Base-by-base conservation (phyloP, 2,329 filamentous ascomycete genomes). In the Myriosclerotinia curreyana region DNA sequence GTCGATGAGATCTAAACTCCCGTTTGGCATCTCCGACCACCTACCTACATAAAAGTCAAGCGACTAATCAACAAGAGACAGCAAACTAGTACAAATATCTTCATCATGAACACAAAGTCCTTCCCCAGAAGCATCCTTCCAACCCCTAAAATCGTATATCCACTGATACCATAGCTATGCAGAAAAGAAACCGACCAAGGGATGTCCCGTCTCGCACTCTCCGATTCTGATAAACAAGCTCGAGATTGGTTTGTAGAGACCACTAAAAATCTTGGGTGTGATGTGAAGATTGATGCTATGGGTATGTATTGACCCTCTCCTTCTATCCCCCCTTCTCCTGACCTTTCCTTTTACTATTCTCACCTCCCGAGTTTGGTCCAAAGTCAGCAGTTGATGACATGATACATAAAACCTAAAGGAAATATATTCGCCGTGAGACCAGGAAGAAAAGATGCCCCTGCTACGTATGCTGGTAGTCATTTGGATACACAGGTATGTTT, bases 391-490 rank as follows among this genome's bases (percentile, higher is more conserved):
- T 14, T 36, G 25, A 58, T 48, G 11, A 36, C 3, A 15, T 31
- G 12, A 1, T 25, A 36, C 2, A 20, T n/a, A 5, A 2, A 20
- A 36, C 5, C 20, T n/a, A 7, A 40, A 72, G 72, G 72, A 9
- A 95, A 94, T 69, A 89, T 89, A 66, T 95, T 94, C 73, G 89
- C 90, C 0, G 80, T 91, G 4, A 82, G 87, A 3, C 83, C 86
- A 3, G 90, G 90, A 1, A 77, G 82, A 64, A 77, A 80, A 22
- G 79, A 83, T 34, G 83, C 83, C 2, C 80, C 84, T 11, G 82
- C 89, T 1, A 89, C 87, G 1, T 90, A 86, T 67, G 87, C 85
- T 36, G 89, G 89, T 1, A 89, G 85, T 8, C 89, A 92, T 74
- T 73, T 89, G 2, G 86, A 89, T 70, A 87, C 85, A 0, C 86